phyloP scores from a whole-genome alignment of 2,329 filamentous ascomycete species.

The Trichoderma koningii region DNA sequence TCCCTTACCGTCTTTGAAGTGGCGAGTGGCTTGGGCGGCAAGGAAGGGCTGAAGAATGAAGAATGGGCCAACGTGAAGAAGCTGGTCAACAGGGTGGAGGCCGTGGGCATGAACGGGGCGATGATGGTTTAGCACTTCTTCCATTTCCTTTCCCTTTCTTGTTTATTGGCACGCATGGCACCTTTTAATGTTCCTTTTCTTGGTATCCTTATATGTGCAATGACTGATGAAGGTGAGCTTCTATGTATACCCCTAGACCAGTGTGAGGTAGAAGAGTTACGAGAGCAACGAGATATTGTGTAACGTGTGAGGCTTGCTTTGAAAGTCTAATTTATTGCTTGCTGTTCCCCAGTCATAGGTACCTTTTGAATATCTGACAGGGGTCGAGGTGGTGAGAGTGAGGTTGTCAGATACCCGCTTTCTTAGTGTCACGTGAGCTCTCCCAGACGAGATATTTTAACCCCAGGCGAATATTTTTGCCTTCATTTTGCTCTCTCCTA shows the following conservation, averaged over 20 bases:
- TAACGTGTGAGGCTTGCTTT: no score
- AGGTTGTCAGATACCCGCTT: not conserved
- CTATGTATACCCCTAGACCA: conserved; percentile 27
- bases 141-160: not conserved
- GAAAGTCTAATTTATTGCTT: not conserved
- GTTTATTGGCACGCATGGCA: conserved; percentile 19
- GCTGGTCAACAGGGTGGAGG: conserved; percentile 75
- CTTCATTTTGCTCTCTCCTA: not conserved
- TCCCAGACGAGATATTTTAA: conserved; percentile 5
- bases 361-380: not conserved
- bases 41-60: conserved; percentile 78
- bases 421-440: conserved; percentile 14
- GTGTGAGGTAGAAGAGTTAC: conserved; percentile 6
- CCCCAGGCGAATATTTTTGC: conserved; percentile 8
- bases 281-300: not conserved
- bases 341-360: not conserved
- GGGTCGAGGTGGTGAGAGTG: not conserved
- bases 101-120: conserved; percentile 54
- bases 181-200: conserved; percentile 13
- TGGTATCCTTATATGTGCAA: conserved; percentile 15
- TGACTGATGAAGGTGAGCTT: conserved; percentile 18
- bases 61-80: conserved; percentile 95
- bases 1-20: conserved; percentile 93
- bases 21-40: conserved; percentile 76
- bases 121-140: conserved; percentile 41